These are phyloP conservation scores for Acanthamoeba castellanii DNA, from an alignment of 208 protist species.

Conservation along the genomic window DNA sequence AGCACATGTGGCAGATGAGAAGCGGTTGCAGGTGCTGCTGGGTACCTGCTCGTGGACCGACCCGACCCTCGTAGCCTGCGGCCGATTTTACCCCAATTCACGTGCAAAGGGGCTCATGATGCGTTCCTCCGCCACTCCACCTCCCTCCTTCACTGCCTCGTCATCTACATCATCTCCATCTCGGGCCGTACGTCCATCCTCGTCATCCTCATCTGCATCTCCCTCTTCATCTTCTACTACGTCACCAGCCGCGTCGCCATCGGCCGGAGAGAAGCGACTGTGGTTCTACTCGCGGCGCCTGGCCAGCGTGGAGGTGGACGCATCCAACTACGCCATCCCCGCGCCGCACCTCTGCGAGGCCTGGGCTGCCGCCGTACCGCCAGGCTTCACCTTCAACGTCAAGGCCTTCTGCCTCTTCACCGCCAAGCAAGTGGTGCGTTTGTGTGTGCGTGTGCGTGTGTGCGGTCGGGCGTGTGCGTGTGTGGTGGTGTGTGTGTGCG, in stretches of 20 bases:
- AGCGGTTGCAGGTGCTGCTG: not conserved
- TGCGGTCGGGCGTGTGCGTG: too few relatives aligned
- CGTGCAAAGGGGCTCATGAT: conserved; percentile 11
- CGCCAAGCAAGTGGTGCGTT: not conserved
- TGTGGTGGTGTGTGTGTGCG: too few relatives aligned
- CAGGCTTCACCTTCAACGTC: conserved; percentile 62
- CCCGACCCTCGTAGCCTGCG: conserved; percentile 6
- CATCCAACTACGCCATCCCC: conserved; percentile 71
- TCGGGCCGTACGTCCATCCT: not conserved
- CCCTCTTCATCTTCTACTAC: not conserved
- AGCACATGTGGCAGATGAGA: too few relatives aligned
- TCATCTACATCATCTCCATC: not conserved
- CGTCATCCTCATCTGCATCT: not conserved
- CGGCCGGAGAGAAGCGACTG: conserved; percentile 37
- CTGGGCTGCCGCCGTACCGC: conserved; percentile 4
- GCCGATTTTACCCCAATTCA: conserved; percentile 61
- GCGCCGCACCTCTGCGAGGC: conserved; percentile 51
- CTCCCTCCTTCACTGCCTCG: not conserved
- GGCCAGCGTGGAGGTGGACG: conserved; percentile 50
- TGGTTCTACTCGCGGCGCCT: conserved; percentile 26
- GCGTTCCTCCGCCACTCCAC: not conserved
- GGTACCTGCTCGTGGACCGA: conserved; percentile 72
- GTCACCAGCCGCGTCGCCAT: not conserved
- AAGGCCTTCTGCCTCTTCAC: conserved; percentile 72
- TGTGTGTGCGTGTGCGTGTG: too few relatives aligned